Conservation (phyloP, 139 green algal genomes). For the Nannochloris sp. region DNA sequence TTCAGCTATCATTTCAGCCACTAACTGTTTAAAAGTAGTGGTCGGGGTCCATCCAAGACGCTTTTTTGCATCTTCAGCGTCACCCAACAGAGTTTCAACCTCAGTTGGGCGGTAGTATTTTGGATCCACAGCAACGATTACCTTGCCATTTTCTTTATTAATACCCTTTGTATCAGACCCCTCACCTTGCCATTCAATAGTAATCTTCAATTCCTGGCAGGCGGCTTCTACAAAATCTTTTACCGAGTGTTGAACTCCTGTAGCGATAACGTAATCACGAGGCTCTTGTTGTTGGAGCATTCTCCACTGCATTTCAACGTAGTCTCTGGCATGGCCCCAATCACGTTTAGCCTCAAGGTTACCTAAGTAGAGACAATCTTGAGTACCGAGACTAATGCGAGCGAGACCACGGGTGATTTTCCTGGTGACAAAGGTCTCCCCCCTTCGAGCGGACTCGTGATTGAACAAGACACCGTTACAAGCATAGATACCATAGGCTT, state of each 20-base stretch:
- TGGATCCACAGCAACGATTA: constrained; percentile 30
- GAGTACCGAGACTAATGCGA: constrained; percentile 42
- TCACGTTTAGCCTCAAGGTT: constrained; percentile 75
- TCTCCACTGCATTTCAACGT: constrained; percentile 68
- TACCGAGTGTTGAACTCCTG: constrained; percentile 44
- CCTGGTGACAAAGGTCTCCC: constrained; percentile 73
- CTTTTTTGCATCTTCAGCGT: constrained; percentile 46
- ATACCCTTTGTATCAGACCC: constrained; percentile 12
- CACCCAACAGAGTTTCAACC: constrained; percentile 64
- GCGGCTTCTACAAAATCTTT: constrained; percentile 39
- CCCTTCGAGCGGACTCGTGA: constrained; percentile 66
- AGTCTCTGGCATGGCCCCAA: constrained; percentile 75
- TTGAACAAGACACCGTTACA: constrained; percentile 84
- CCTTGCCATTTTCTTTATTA: background rate
- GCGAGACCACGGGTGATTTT: constrained; percentile 63
- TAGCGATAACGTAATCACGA: constrained; percentile 68
- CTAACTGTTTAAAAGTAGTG: constrained; percentile 45
- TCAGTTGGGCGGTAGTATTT: constrained; percentile 69
- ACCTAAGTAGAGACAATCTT: constrained; percentile 55
- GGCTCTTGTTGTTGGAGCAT: constrained; percentile 70
- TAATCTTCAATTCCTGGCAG: constrained; percentile 29
- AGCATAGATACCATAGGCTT: constrained; percentile 68
- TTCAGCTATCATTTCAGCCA: constrained; percentile 64
- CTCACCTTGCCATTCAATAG: constrained; percentile 41
- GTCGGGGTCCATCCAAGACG: constrained; percentile 48